Evolutionary conservation across 768 basidiomycete species (phyloP).

Genomic region (Melanogaster broomeanus): DNA sequence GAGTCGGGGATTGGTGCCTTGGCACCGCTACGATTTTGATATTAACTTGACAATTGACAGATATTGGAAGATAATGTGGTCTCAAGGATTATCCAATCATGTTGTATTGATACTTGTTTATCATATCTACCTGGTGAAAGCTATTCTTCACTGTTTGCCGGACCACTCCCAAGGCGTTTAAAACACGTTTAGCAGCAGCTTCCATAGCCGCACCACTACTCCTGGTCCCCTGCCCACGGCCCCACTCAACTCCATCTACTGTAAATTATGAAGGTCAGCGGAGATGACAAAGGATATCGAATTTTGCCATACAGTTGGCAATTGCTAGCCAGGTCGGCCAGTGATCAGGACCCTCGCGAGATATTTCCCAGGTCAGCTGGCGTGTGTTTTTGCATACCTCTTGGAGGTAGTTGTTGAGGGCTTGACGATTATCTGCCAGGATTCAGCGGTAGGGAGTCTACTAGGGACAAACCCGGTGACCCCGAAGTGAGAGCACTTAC

Average conservation of each 20-base stretch:
- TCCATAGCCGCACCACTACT: constrained; percentile 23
- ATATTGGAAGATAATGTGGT: too few species aligned
- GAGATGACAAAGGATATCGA: background rate
- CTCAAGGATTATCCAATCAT: too few species aligned
- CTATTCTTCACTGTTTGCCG: too few species aligned
- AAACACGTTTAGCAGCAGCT: constrained; percentile 16
- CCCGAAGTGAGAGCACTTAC: constrained; percentile 7
- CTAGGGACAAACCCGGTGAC: background rate
- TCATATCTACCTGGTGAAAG: too few species aligned
- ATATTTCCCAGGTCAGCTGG: constrained; percentile 18
- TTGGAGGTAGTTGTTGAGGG: constrained; percentile 25
- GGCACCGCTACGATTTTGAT: too few species aligned
- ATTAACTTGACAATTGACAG: too few species aligned
- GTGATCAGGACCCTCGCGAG: constrained; percentile 17
- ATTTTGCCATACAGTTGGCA: constrained; percentile 17
- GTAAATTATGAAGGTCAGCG: background rate
- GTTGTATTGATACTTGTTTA: too few species aligned
- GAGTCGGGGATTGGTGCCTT: too few species aligned
- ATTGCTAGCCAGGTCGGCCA: constrained; percentile 24
- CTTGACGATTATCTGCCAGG: constrained; percentile 20
- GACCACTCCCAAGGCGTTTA: constrained; percentile 11
- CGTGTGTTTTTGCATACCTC: constrained; percentile 11
- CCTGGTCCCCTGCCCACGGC: constrained; percentile 18
- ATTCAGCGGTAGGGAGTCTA: constrained; percentile 4
- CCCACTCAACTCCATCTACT: constrained; percentile 24